Conservation (phyloP, 2,329 filamentous ascomycete species). For the Ophiocordyceps robertsii region DNA sequence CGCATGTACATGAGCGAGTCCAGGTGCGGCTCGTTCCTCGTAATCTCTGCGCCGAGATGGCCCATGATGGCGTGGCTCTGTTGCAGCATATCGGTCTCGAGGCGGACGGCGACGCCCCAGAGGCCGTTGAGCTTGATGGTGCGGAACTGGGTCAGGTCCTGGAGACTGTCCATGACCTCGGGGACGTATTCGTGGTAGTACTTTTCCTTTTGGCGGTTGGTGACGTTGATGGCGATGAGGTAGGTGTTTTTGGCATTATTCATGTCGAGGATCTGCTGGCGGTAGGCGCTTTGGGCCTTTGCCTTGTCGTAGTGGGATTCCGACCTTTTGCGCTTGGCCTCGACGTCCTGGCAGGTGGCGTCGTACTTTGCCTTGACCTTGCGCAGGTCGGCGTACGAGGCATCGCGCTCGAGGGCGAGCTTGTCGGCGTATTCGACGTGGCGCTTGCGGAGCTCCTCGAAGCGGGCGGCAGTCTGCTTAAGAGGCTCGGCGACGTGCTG, state of each 20-base stretch:
- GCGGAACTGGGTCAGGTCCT: conserved; percentile 85
- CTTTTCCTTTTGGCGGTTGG: conserved; percentile 93
- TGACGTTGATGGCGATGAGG: conserved; percentile 87
- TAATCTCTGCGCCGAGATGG: conserved; percentile 66
- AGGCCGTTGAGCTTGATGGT: conserved; percentile 72
- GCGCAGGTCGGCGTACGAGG: conserved; percentile 69
- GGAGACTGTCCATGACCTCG: conserved; percentile 81
- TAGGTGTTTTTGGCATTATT: conserved; percentile 98
- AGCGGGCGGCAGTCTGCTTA: conserved; percentile 57
- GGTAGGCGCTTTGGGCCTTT: conserved; percentile 83
- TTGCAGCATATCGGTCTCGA: conserved; percentile 69
- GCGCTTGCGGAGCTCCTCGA: conserved; percentile 85
- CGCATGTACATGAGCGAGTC: conserved; percentile 98
- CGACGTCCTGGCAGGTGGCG: conserved; percentile 82
- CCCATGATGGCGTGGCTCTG: conserved; percentile 60
- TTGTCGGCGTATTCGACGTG: conserved; percentile 82
- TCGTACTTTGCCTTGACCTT: conserved; percentile 94
- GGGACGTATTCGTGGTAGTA: conserved; percentile 97
- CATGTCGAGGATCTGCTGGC: conserved; percentile 89
- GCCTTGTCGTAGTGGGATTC: conserved; percentile 89
- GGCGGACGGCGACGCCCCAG: conserved; percentile 66
- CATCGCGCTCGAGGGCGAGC: conserved; percentile 78
- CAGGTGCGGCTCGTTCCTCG: conserved; percentile 73
- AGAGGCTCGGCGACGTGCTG: conserved; percentile 76
- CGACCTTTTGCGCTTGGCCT: conserved; percentile 86